phyloP scores from a whole-genome alignment of 768 basidiomycete genomes.

The Tricholoma terreum region DNA sequence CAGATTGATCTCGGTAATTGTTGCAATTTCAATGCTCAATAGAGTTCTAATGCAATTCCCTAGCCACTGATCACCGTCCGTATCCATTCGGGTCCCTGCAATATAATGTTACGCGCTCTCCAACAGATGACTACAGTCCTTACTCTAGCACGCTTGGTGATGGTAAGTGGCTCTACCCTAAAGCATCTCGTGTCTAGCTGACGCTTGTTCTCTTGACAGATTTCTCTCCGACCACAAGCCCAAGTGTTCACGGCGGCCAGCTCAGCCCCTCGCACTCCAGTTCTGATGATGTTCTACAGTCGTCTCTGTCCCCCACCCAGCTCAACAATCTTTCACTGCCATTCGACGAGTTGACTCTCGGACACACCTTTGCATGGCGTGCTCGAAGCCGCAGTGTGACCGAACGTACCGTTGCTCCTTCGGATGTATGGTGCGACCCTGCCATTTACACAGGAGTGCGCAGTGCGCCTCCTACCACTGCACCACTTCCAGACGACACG shows the following conservation, averaged over 20 bases:
- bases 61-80: background rate
- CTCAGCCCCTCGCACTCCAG: background rate
- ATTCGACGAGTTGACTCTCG: background rate
- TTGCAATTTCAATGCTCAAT: no score
- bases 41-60: background rate
- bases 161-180: background rate
- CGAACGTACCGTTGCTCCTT: background rate
- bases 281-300: background rate
- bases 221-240: background rate
- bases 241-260: background rate
- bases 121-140: background rate
- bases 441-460: background rate
- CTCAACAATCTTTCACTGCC: background rate
- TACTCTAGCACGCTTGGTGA: background rate
- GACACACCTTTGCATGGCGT: background rate
- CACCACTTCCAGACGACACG: background rate
- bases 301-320: background rate
- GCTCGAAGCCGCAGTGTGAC: background rate
- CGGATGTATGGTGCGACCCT: constrained; percentile 1
- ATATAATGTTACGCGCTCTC: background rate
- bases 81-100: background rate
- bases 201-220: background rate
- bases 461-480: background rate
- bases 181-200: background rate
- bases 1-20: background rate